phyloP scores from a whole-genome alignment of 2,329 filamentous ascomycete species.

The Aspergillus sp. region DNA sequence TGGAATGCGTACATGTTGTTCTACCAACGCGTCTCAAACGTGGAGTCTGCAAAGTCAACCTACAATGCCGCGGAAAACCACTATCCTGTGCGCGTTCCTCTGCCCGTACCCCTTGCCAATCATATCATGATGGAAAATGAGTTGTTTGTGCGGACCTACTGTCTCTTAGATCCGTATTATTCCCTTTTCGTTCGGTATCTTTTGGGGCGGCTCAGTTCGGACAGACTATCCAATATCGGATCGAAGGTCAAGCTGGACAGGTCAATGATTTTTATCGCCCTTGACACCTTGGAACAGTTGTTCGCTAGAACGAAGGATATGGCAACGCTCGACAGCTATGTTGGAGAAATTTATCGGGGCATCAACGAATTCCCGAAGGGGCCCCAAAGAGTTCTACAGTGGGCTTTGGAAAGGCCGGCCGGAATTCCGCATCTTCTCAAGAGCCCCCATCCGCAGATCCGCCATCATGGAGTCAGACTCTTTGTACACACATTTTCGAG shows the following conservation, averaged over 20 bases:
- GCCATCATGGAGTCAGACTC: constrained; percentile 52
- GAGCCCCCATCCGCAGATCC: constrained; percentile 58
- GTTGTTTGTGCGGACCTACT: constrained; percentile 71
- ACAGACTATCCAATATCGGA: constrained; percentile 53
- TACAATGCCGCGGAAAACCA: constrained; percentile 48
- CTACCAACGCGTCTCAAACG: constrained; percentile 76
- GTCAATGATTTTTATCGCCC: constrained; percentile 40
- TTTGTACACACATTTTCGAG: constrained; percentile 55
- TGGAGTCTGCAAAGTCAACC: constrained; percentile 55
- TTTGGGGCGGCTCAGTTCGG: constrained; percentile 56
- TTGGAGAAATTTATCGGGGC: constrained; percentile 52
- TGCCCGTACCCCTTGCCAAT: constrained; percentile 48
- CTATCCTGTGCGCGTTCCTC: constrained; percentile 49
- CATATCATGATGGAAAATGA: constrained; percentile 73
- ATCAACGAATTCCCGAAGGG: constrained; percentile 55
- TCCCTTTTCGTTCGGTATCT: constrained; percentile 65
- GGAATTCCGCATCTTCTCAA: constrained; percentile 65
- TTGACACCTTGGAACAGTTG: constrained; percentile 72
- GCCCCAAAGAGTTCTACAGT: constrained; percentile 60
- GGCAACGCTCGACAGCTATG: constrained; percentile 60
- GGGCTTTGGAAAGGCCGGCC: constrained; percentile 57
- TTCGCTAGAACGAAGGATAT: constrained; percentile 69
- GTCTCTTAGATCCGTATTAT: constrained; percentile 73
- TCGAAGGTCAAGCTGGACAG: constrained; percentile 48
- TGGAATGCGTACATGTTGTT: constrained; percentile 97